These are phyloP conservation scores for Syzygium aromaticum DNA, from an alignment of 345 rosid genomes.

Conservation along the genomic window DNA sequence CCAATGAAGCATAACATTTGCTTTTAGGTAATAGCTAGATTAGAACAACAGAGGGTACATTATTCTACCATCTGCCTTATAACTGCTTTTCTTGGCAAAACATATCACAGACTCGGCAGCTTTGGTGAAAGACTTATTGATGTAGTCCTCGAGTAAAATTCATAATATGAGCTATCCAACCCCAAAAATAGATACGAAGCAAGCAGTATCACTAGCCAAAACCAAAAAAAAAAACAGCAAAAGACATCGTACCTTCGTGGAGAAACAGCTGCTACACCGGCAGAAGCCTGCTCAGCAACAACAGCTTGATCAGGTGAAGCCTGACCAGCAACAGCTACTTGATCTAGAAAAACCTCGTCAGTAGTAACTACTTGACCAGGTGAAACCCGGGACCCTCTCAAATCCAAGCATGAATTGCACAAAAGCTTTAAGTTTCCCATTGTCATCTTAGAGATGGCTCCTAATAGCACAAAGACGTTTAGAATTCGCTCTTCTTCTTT, in stretches of 20 bases:
- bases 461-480: conserved; percentile 18
- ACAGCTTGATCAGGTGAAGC: background rate
- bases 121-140: background rate
- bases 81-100: background rate
- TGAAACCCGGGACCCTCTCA: conserved; percentile 22
- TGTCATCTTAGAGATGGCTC: conserved; percentile 15
- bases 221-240: background rate
- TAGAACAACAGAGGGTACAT: background rate
- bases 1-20: background rate
- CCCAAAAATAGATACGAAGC: background rate
- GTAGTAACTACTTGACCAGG: conserved; percentile 14
- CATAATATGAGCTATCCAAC: background rate
- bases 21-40: background rate
- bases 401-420: conserved; percentile 48
- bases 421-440: conserved; percentile 27
- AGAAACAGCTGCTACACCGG: background rate
- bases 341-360: background rate
- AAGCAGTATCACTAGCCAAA: background rate
- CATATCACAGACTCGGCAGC: background rate
- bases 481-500: background rate
- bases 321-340: background rate
- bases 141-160: background rate
- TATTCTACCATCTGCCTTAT: background rate
- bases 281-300: background rate
- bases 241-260: background rate